Conservation (phyloP, 768 basidiomycete species). For the Amanita phalloides region DNA sequence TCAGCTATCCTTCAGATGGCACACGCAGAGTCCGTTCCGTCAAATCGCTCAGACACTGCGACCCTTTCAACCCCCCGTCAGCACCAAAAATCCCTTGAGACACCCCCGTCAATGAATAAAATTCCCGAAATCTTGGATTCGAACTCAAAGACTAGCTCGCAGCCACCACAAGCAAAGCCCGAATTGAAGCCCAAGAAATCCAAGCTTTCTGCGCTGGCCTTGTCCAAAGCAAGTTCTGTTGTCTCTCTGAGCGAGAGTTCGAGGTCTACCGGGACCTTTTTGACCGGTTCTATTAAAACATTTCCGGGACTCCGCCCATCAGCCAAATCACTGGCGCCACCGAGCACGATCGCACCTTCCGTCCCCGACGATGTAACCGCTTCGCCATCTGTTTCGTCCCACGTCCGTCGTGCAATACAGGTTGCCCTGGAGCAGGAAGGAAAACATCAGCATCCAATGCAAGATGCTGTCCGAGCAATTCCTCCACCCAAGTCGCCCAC, state of each 20-base stretch:
- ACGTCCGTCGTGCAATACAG: constrained; percentile 55
- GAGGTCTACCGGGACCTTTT: constrained; percentile 39
- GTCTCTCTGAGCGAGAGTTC: constrained; percentile 38
- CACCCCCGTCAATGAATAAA: constrained; percentile 32
- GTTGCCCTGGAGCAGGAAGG: constrained; percentile 58
- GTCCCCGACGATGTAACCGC: constrained; percentile 16
- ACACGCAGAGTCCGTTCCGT: constrained; percentile 45
- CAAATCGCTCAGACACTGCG: constrained; percentile 34
- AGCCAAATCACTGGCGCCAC: constrained; percentile 35
- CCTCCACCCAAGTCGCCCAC: constrained; percentile 5
- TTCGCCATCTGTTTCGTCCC: constrained; percentile 43
- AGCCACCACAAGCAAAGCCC: constrained; percentile 12
- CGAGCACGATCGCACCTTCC: constrained; percentile 24
- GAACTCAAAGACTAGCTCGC: constrained; percentile 33
- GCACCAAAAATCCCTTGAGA: constrained; percentile 30
- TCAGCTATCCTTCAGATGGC: constrained; percentile 59
- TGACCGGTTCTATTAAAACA: constrained; percentile 57
- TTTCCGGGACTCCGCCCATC: constrained; percentile 66
- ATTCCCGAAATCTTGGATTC: constrained; percentile 48
- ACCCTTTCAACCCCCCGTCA: constrained; percentile 25
- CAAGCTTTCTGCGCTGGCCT: constrained; percentile 60
- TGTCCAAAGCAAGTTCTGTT: constrained; percentile 44
- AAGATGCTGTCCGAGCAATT: constrained; percentile 8
- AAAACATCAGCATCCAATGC: constrained; percentile 21
- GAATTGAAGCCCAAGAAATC: constrained; percentile 36